phyloP scores from a whole-genome alignment of 2,329 filamentous ascomycete species.

The Hypoxylon rubiginosum region DNA sequence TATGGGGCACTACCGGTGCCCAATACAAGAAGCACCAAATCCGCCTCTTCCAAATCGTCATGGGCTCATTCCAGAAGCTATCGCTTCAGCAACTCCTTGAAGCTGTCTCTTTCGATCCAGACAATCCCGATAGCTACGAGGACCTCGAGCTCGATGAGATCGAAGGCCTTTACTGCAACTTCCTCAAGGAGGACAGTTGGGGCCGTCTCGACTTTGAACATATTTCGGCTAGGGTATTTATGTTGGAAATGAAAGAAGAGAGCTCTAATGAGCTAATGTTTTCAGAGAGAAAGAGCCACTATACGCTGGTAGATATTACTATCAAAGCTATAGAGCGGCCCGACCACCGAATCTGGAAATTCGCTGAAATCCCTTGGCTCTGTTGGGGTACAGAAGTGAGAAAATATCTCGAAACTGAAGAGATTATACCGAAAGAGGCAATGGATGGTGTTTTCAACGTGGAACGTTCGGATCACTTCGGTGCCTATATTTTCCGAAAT shows the following conservation, averaged over 20 bases:
- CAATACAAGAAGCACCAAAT: conserved; percentile 6
- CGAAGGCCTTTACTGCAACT: conserved; percentile 1
- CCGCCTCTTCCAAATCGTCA: not conserved
- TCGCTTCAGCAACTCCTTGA: not conserved
- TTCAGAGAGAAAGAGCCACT: not conserved
- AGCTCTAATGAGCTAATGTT: not conserved
- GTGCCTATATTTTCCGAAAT: too few relatives aligned
- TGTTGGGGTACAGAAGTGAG: not conserved
- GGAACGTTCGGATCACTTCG: too few relatives aligned
- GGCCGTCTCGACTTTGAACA: conserved; percentile 1
- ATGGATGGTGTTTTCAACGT: too few relatives aligned
- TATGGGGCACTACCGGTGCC: not conserved
- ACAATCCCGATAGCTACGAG: not conserved
- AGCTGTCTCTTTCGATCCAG: conserved; percentile 4
- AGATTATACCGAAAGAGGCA: too few relatives aligned
- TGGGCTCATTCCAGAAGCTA: not conserved
- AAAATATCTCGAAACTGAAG: too few relatives aligned
- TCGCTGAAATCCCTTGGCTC: not conserved
- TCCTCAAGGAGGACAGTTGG: not conserved
- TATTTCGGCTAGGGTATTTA: not conserved
- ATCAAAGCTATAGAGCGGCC: not conserved
- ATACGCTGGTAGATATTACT: conserved; percentile 1
- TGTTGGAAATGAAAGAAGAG: not conserved
- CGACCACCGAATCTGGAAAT: not conserved
- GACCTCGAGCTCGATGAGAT: not conserved